Conservation (phyloP, 805 yeast species). For the Saccharomycopsis babjevae region DNA sequence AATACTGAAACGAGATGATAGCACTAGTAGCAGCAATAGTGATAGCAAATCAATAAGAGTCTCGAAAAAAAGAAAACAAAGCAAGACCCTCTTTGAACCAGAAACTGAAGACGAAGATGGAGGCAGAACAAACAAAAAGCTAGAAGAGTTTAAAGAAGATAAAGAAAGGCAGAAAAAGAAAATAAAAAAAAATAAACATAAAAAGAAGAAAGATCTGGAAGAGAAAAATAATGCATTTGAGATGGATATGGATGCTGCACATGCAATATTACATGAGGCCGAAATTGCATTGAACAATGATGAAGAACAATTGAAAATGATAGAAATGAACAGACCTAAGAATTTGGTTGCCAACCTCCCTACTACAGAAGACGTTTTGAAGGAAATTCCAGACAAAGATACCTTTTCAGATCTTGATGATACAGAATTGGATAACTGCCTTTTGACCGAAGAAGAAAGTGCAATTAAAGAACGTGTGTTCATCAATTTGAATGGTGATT, state of each 20-base stretch:
- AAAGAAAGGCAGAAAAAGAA: background rate
- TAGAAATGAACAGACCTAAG: constrained; percentile 40
- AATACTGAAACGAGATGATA: background rate
- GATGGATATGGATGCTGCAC: background rate
- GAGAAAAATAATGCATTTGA: background rate
- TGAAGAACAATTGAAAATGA: constrained; percentile 18
- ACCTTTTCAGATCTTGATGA: constrained; percentile 73
- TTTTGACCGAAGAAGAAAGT: constrained; percentile 62
- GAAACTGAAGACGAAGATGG: constrained; percentile 24
- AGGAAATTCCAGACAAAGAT: constrained; percentile 47
- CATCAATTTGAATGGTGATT: constrained; percentile 85
- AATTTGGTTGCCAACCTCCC: constrained; percentile 47
- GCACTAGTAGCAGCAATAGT: background rate
- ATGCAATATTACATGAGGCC: background rate
- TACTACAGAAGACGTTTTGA: constrained; percentile 43
- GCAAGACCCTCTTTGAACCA: constrained; percentile 23
- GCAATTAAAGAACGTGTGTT: constrained; percentile 72
- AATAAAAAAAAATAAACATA: background rate
- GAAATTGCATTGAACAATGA: background rate
- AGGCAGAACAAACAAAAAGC: background rate
- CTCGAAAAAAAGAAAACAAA: background rate
- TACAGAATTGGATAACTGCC: constrained; percentile 54
- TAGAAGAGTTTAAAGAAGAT: background rate
- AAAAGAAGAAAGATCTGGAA: background rate
- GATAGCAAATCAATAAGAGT: background rate